A percentile compares a stretch with the other conserved stretches of the same genome.
These are phyloP conservation scores for Gleditsia sinensis DNA, from an alignment of 306 rosid species.

Conservation along the genomic window DNA sequence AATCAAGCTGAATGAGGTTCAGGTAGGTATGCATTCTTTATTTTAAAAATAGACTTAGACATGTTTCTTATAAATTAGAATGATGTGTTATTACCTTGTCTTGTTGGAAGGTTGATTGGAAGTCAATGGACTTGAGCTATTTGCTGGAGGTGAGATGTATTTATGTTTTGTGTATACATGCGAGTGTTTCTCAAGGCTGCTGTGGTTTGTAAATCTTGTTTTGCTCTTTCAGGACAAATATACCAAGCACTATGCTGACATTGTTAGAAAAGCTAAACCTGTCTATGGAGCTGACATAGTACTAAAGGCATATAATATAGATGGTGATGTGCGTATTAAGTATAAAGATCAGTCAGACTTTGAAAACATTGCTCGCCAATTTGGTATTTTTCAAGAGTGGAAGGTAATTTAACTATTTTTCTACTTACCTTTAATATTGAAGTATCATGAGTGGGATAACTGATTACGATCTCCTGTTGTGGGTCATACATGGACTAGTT, in stretches of 20 bases:
- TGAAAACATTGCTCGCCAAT: constrained; percentile 72
- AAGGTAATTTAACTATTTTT: constrained; percentile 60
- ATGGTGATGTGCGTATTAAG: constrained; percentile 69
- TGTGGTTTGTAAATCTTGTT: constrained; percentile 27
- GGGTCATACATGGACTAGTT: constrained; percentile 13
- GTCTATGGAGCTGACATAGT: constrained; percentile 66
- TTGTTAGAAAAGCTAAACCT: constrained; percentile 69
- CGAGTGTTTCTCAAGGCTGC: constrained; percentile 13
- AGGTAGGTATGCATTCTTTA: constrained; percentile 45
- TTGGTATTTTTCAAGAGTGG: constrained; percentile 96
- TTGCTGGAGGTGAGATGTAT: constrained; percentile 77
- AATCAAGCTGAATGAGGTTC: constrained; percentile 83
- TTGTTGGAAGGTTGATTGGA: constrained; percentile 78
- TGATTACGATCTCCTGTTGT: background rate
- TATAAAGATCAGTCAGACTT: constrained; percentile 71
- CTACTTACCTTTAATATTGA: constrained; percentile 11
- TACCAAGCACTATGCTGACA: constrained; percentile 57
- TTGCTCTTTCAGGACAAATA: constrained; percentile 67
- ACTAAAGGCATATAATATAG: constrained; percentile 71
- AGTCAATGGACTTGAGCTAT: constrained; percentile 85
- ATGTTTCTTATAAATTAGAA: constrained; percentile 31
- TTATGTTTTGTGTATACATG: constrained; percentile 2
- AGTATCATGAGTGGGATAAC: constrained; percentile 13
- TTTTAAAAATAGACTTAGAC: constrained; percentile 11
- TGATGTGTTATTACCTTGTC: constrained; percentile 35